Conservation (phyloP, 805 yeast species). For the Spathaspora girioi region DNA sequence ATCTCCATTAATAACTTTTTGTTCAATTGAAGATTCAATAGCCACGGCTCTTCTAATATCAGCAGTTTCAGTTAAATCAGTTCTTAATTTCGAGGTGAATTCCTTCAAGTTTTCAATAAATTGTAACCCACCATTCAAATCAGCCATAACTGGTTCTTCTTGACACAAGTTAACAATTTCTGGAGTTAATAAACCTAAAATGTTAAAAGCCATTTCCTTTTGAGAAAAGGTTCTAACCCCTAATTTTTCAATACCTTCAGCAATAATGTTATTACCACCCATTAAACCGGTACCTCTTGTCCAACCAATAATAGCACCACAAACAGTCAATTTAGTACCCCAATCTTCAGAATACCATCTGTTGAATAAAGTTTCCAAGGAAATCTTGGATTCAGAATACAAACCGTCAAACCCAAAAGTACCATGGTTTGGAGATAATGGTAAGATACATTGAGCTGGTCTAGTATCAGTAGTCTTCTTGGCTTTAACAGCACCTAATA, state of each 20-base stretch:
- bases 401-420: constrained; percentile 98
- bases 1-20: constrained; percentile 79
- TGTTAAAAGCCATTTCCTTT: constrained; percentile 98
- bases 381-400: constrained; percentile 95
- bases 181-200: constrained; percentile 90
- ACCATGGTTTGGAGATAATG: constrained; percentile 98
- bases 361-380: constrained; percentile 94
- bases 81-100: constrained; percentile 74
- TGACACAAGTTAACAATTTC: constrained; percentile 83
- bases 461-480: constrained; percentile 87
- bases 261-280: constrained; percentile 95
- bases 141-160: constrained; percentile 94
- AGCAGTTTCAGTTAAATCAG: constrained; percentile 71
- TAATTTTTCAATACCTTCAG: constrained; percentile 92
- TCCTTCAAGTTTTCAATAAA: constrained; percentile 88
- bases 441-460: constrained; percentile 96
- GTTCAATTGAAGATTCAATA: constrained; percentile 87
- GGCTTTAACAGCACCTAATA: constrained; percentile 84
- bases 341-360: constrained; percentile 99
- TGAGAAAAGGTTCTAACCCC: constrained; percentile 99
- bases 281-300: constrained; percentile 99
- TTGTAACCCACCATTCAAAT: constrained; percentile 98
- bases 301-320: constrained; percentile 99
- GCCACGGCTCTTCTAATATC: constrained; percentile 95
- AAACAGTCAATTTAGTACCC: constrained; percentile 88